Evolutionary conservation across 129 eudicot species (phyloP).

Genomic region (Escallonia herrerae): DNA sequence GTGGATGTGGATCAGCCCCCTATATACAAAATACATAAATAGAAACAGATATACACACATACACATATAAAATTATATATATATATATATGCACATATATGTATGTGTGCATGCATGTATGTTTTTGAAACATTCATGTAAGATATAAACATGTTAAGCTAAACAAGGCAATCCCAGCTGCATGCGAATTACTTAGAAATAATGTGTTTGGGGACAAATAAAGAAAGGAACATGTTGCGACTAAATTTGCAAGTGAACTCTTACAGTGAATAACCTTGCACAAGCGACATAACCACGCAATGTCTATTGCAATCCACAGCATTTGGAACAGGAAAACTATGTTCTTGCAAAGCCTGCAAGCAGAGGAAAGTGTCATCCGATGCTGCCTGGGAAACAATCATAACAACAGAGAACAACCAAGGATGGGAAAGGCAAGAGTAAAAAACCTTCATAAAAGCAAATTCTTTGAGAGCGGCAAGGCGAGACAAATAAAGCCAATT

Average conservation of each 20-base stretch:
- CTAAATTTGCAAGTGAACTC: slow-evolving; percentile 4
- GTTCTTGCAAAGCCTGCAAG: slow-evolving; percentile 82
- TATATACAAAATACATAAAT: too few species aligned
- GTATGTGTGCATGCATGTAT: too few species aligned
- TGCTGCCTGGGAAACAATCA: slow-evolving; percentile 2
- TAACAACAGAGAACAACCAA: slow-evolving; percentile 2
- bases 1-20: too few species aligned
- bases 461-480: slow-evolving; percentile 94
- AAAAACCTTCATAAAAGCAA: slow-evolving; percentile 91
- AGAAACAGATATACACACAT: too few species aligned
- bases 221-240: too few species aligned
- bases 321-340: slow-evolving; percentile 89
- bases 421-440: background rate
- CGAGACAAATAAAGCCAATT: slow-evolving; percentile 93
- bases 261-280: slow-evolving; percentile 95
- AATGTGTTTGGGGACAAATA: too few species aligned
- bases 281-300: slow-evolving; percentile 93
- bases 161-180: too few species aligned
- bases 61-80: too few species aligned
- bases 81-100: too few species aligned
- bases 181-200: too few species aligned
- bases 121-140: too few species aligned
- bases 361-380: background rate
- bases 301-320: slow-evolving; percentile 96
- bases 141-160: too few species aligned